A percentile compares a stretch with the other conserved stretches of the same genome.
These are phyloP conservation scores for Leptographium galeiforme DNA, from an alignment of 2,329 filamentous ascomycete genomes.

Conservation along the genomic window DNA sequence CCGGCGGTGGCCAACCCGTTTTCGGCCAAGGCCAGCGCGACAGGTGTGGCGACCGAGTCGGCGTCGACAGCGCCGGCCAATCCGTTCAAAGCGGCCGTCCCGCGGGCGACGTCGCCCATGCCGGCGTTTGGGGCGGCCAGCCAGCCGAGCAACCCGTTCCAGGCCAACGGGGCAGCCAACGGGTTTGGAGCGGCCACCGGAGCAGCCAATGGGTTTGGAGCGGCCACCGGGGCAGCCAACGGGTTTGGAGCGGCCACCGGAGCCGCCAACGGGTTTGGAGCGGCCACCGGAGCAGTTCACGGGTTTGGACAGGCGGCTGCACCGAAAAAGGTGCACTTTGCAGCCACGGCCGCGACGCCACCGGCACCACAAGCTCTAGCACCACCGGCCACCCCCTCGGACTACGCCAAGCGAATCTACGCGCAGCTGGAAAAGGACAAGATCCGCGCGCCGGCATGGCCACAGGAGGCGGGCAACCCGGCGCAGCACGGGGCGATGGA, in stretches of 20 bases:
- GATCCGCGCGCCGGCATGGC: constrained; percentile 41
- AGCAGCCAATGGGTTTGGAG: no score
- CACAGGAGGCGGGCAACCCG: constrained; percentile 38
- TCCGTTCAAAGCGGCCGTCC: background rate
- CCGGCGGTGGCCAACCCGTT: background rate
- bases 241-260: no score
- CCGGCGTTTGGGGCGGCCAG: background rate
- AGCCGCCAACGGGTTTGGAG: background rate
- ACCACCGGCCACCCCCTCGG: background rate
- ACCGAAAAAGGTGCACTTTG: background rate
- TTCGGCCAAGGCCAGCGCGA: background rate
- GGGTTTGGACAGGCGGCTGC: background rate
- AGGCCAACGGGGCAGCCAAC: background rate
- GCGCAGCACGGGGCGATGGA: constrained; percentile 37
- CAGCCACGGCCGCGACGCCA: background rate
- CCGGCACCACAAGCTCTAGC: no score
- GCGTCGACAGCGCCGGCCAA: background rate
- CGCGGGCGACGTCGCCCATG: background rate
- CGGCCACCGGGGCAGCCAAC: no score
- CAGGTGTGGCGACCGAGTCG: background rate
- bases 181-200: no score
- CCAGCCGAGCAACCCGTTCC: background rate
- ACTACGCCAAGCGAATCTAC: constrained; percentile 36
- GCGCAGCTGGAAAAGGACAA: constrained; percentile 39
- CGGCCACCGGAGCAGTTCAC: background rate